Percentiles rank a stretch among this genome's conserved stretches.
These are phyloP conservation scores for Thalia dealbata DNA, from an alignment of 176 grass and related monocot species.

Conservation along the genomic window DNA sequence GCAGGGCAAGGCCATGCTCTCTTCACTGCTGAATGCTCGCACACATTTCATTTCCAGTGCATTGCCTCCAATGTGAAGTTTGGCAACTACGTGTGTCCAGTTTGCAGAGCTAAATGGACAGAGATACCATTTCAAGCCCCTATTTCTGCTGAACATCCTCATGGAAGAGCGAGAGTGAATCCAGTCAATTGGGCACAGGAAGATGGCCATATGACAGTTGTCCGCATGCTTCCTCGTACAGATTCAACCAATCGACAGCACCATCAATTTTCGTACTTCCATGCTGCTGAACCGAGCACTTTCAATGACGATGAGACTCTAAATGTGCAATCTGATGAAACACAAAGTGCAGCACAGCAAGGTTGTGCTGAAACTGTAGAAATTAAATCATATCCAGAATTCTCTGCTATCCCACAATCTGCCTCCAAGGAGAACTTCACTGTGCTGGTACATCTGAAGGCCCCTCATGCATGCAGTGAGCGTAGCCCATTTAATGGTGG, in stretches of 20 bases:
- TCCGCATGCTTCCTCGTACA: constrained; percentile 25
- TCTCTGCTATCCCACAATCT: constrained; percentile 41
- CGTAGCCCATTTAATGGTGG: constrained; percentile 15
- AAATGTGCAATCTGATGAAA: constrained; percentile 9
- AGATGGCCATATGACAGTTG: constrained; percentile 35
- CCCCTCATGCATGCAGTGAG: constrained; percentile 38
- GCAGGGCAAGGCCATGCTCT: constrained; percentile 68
- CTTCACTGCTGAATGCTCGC: constrained; percentile 93
- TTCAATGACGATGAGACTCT: constrained; percentile 87
- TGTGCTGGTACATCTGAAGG: constrained; percentile 67
- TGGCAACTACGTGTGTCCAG: constrained; percentile 73
- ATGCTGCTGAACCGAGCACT: constrained; percentile 39
- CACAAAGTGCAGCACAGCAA: constrained; percentile 21
- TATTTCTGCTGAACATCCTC: constrained; percentile 34
- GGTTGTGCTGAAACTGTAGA: constrained; percentile 38
- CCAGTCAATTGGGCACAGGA: constrained; percentile 29
- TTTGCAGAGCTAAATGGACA: constrained; percentile 90
- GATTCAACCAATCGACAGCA: constrained; percentile 25
- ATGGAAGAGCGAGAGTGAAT: constrained; percentile 31
- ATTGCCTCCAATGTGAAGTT: constrained; percentile 88
- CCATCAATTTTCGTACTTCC: constrained; percentile 20
- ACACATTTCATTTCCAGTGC: constrained; percentile 91
- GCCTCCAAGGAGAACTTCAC: constrained; percentile 43
- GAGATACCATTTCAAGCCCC: constrained; percentile 62
- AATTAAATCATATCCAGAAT: constrained; percentile 63